Evolutionary conservation across 139 green algal species (phyloP).

Genomic region (Micromonas commoda): DNA sequence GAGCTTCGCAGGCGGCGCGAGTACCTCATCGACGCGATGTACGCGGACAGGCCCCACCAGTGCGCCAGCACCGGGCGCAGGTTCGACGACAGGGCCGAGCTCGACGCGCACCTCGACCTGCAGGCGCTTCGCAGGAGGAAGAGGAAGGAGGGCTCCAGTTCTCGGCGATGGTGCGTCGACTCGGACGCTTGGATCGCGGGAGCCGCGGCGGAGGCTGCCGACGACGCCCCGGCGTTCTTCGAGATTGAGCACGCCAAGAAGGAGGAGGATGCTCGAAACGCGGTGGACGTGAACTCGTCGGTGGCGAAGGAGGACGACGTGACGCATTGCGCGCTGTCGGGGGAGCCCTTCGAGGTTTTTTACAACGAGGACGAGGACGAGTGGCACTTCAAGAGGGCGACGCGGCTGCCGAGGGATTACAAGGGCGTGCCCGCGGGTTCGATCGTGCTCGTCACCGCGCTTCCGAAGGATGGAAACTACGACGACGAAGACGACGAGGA

Average conservation of each 20-base stretch:
- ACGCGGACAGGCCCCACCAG: background rate
- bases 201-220: background rate
- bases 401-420: background rate
- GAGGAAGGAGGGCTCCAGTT: background rate
- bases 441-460: constrained; percentile 4
- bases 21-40: constrained; percentile 7
- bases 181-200: constrained; percentile 8
- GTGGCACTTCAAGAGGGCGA: constrained; percentile 20
- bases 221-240: constrained; percentile 6
- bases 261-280: background rate
- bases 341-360: constrained; percentile 27
- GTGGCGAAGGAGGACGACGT: constrained; percentile 9
- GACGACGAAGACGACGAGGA: background rate
- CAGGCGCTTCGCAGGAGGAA: background rate
- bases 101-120: constrained; percentile 21
- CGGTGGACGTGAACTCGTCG: background rate
- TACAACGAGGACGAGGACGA: constrained; percentile 27
- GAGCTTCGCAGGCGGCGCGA: constrained; percentile 1
- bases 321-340: constrained; percentile 22
- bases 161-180: constrained; percentile 13
- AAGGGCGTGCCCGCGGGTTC: background rate
- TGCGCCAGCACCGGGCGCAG: constrained; percentile 9
- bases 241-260: background rate
- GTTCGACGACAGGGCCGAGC: background rate
- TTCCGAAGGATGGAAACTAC: background rate